A percentile compares a stretch with the other conserved stretches of the same genome.
These are phyloP conservation scores for Leishmania tarentolae DNA, from an alignment of 208 protist species.

Conservation along the genomic window DNA sequence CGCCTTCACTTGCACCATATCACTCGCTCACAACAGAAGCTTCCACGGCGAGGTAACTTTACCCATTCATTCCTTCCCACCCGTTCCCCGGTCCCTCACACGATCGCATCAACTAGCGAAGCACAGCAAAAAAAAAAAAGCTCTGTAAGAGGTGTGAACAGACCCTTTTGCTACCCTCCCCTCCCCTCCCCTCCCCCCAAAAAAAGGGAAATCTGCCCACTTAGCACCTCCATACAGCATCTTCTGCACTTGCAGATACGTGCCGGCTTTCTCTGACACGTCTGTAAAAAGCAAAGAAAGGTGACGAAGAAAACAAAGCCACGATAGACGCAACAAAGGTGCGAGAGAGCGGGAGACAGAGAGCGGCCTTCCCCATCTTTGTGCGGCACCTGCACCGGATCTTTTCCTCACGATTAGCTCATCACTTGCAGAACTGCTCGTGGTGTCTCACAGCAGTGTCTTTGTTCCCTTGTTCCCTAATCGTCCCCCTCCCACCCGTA, in stretches of 20 bases:
- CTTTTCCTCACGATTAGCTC: not conserved
- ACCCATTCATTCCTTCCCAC: not conserved
- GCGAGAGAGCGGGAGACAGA: not conserved
- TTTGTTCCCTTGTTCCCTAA: not conserved
- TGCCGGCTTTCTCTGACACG: not conserved
- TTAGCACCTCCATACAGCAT: not conserved
- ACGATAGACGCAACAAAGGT: not conserved
- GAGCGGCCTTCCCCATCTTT: not conserved
- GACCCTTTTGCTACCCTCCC: not conserved
- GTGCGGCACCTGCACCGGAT: not conserved
- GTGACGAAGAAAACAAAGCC: not conserved
- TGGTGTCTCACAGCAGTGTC: not conserved
- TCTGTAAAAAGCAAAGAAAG: not conserved
- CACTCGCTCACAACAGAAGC: not conserved
- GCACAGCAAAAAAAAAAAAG: conserved; percentile 15
- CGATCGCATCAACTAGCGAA: not conserved
- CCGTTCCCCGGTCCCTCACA: not conserved
- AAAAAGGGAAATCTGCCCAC: not conserved
- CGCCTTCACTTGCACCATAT: not conserved
- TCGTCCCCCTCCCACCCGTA: not conserved
- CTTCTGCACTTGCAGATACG: not conserved
- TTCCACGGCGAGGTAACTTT: not conserved
- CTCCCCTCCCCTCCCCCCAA: not conserved
- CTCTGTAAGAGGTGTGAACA: not conserved
- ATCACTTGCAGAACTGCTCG: not conserved